Conservation (phyloP, 805 yeast genomes). For the Nematodospora valgi region DNA sequence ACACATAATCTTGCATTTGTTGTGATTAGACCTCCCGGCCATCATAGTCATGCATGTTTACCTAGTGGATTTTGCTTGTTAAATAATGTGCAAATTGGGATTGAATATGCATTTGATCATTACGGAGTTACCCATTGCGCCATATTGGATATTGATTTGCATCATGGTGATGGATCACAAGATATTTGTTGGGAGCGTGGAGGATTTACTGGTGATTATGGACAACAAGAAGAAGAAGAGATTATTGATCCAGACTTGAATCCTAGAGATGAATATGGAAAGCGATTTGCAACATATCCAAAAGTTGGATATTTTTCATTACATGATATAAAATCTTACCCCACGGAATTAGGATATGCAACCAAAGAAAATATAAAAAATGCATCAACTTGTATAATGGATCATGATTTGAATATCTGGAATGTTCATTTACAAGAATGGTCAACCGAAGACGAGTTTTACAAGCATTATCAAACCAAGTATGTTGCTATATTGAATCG, state of each 20-base stretch:
- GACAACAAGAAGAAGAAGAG: conserved; percentile 47
- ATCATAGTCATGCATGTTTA: conserved; percentile 77
- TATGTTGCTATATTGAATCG: conserved; percentile 61
- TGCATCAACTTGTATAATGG: conserved; percentile 76
- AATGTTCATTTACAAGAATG: conserved; percentile 75
- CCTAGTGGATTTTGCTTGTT: conserved; percentile 84
- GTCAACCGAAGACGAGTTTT: conserved; percentile 60
- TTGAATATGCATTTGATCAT: conserved; percentile 65
- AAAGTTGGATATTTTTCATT: conserved; percentile 78
- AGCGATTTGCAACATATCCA: conserved; percentile 44
- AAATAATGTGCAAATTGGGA: conserved; percentile 78
- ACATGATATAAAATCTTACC: conserved; percentile 84
- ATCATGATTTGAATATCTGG: conserved; percentile 79
- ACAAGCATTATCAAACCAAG: conserved; percentile 53
- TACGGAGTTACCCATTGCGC: conserved; percentile 77
- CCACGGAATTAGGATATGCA: conserved; percentile 77
- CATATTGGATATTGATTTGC: conserved; percentile 77
- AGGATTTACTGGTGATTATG: conserved; percentile 49
- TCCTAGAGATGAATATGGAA: conserved; percentile 48
- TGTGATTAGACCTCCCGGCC: conserved; percentile 80
- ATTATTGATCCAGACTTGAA: conserved; percentile 26
- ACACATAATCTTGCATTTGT: conserved; percentile 53
- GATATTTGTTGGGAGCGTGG: conserved; percentile 82
- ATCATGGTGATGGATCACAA: conserved; percentile 88
- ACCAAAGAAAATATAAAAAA: conserved; percentile 65